phyloP scores from a whole-genome alignment of 2,329 filamentous ascomycete species.

The Corinectria fuckeliana region DNA sequence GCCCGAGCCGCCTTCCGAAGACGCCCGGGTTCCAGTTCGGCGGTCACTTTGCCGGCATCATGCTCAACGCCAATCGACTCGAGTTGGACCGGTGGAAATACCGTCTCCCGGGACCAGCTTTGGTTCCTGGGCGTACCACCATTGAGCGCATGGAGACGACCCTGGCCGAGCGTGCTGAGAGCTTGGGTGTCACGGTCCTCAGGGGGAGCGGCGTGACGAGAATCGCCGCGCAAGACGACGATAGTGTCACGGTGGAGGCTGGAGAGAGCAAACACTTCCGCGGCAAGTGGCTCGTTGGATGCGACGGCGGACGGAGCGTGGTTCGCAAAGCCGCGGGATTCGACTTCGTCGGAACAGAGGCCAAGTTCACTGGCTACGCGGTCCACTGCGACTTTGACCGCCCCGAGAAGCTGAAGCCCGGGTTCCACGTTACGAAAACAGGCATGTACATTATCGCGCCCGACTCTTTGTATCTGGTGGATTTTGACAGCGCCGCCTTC shows the following conservation, averaged over 20 bases:
- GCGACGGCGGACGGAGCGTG: conserved; percentile 49
- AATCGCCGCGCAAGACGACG: conserved; percentile 25
- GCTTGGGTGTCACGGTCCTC: conserved; percentile 39
- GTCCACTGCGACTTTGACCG: conserved; percentile 43
- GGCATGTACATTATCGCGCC: conserved; percentile 38
- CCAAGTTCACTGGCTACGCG: conserved; percentile 46
- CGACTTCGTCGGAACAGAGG: conserved; percentile 44
- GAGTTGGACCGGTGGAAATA: conserved; percentile 41
- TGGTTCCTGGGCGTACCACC: conserved; percentile 12
- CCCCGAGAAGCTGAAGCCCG: conserved; percentile 34
- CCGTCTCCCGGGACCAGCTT: conserved; percentile 39
- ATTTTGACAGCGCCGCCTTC: conserved; percentile 30
- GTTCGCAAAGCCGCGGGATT: conserved; percentile 48
- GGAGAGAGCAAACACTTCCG: conserved; percentile 26
- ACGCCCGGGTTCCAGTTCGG: conserved; percentile 37
- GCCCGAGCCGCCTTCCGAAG: conserved; percentile 9
- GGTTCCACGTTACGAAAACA: conserved; percentile 33
- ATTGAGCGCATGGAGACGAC: conserved; percentile 34
- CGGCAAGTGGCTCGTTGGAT: conserved; percentile 49
- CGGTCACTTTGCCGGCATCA: conserved; percentile 44
- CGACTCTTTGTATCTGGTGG: conserved; percentile 26
- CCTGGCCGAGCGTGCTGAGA: conserved; percentile 31
- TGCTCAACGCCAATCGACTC: conserved; percentile 36
- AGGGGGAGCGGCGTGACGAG: conserved; percentile 34
- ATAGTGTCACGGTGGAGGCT: conserved; percentile 31